Conservation (phyloP, 169 alveolate genomes). For the Eimeria sp. region DNA sequence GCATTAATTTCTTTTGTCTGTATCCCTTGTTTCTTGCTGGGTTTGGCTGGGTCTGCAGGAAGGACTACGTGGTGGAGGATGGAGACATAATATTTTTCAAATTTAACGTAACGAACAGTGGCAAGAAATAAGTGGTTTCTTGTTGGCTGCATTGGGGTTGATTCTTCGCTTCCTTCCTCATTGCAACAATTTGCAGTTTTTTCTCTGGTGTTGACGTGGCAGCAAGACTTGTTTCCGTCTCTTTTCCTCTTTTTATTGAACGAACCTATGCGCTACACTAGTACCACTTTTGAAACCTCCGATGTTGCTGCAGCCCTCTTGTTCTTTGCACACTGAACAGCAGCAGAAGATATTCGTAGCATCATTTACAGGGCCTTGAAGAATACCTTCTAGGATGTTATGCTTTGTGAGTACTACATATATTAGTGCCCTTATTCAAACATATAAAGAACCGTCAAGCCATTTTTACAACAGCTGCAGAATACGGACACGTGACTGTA, state of each 20-base stretch:
- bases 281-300: not conserved
- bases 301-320: not conserved
- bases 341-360: no score
- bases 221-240: not conserved
- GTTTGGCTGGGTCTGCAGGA: conserved; percentile 85
- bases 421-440: no score
- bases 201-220: not conserved
- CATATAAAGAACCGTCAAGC: no score
- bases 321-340: no score
- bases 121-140: conserved; percentile 24
- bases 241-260: not conserved
- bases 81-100: conserved; percentile 99
- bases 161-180: not conserved
- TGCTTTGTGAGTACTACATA: no score
- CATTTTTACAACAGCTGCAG: no score
- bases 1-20: not conserved
- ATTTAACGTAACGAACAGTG: conserved; percentile 96
- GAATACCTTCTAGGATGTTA: no score
- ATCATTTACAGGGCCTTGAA: no score
- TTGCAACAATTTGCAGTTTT: not conserved
- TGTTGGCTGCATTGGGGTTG: not conserved
- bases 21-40: not conserved
- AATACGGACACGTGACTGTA: no score
- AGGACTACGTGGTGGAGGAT: conserved; percentile 98
- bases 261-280: not conserved